These are phyloP conservation scores for Botrytis hyacinthi DNA, from an alignment of 2,329 filamentous ascomycete genomes.

Conservation along the genomic window DNA sequence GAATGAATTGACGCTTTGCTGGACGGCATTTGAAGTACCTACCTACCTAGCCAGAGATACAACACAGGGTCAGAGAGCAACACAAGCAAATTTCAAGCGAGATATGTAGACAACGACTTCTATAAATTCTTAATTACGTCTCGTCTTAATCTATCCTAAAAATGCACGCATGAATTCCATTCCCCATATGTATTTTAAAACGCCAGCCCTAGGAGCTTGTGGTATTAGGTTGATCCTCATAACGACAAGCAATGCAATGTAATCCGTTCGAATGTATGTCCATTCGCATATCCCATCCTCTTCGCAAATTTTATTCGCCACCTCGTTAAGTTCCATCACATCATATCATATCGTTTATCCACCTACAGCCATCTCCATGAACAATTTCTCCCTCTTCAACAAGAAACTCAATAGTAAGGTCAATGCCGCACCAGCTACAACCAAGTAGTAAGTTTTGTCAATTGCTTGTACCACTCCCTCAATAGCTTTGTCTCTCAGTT, in stretches of 20 bases:
- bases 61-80: neutral
- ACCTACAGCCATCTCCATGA: conserved; percentile 20
- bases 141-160: neutral
- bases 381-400: conserved; percentile 34
- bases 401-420: conserved; percentile 30
- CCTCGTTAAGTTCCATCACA: neutral
- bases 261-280: neutral
- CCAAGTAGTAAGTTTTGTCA: conserved; percentile 33
- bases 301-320: neutral
- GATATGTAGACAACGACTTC: neutral
- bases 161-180: neutral
- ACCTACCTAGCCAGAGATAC: neutral
- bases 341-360: neutral
- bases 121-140: neutral
- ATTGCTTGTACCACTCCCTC: conserved; percentile 36
- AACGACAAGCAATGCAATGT: neutral
- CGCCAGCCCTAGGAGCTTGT: neutral
- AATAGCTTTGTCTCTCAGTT: conserved; percentile 28
- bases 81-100: neutral
- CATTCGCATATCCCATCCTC: neutral
- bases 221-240: neutral
- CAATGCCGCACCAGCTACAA: conserved; percentile 35
- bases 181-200: neutral
- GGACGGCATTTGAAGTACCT: neutral
- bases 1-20: neutral